Conservation (phyloP, 257 asterid genomes). For the Solanum chaucha region DNA sequence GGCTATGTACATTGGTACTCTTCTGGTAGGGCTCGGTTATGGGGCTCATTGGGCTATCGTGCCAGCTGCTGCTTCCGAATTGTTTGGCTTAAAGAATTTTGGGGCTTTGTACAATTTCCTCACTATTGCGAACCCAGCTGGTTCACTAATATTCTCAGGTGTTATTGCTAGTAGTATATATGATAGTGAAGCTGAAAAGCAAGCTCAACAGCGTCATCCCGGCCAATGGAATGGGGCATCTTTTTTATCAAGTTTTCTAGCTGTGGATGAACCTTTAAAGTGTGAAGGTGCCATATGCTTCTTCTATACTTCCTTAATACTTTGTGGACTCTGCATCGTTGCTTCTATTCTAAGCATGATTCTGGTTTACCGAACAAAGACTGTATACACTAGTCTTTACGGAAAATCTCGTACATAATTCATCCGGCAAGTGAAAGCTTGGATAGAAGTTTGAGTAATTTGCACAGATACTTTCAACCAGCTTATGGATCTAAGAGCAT, state of each 20-base stretch:
- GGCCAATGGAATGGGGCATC: constrained; percentile 16
- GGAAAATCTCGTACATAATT: constrained; percentile 33
- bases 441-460: neutral
- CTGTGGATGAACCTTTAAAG: constrained; percentile 41
- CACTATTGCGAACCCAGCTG: constrained; percentile 43
- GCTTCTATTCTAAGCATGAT: constrained; percentile 60
- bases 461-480: neutral
- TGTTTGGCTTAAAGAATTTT: constrained; percentile 81
- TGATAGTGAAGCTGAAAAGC: constrained; percentile 42
- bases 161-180: constrained; percentile 38
- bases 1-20: constrained; percentile 75
- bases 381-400: constrained; percentile 52
- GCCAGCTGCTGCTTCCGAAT: constrained; percentile 86
- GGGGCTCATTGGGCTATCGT: constrained; percentile 98
- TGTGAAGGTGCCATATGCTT: constrained; percentile 71
- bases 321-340: constrained; percentile 70
- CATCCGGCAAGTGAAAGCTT: neutral
- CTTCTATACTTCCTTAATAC: constrained; percentile 64
- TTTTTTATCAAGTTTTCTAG: constrained; percentile 29
- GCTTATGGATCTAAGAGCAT: neutral
- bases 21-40: constrained; percentile 86
- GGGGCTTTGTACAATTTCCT: constrained; percentile 51
- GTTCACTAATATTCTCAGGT: constrained; percentile 42
- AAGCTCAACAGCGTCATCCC: constrained; percentile 32
- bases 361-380: constrained; percentile 67